Evolutionary conservation across 306 rosid species (phyloP).

Genomic region (Biancaea sappan): DNA sequence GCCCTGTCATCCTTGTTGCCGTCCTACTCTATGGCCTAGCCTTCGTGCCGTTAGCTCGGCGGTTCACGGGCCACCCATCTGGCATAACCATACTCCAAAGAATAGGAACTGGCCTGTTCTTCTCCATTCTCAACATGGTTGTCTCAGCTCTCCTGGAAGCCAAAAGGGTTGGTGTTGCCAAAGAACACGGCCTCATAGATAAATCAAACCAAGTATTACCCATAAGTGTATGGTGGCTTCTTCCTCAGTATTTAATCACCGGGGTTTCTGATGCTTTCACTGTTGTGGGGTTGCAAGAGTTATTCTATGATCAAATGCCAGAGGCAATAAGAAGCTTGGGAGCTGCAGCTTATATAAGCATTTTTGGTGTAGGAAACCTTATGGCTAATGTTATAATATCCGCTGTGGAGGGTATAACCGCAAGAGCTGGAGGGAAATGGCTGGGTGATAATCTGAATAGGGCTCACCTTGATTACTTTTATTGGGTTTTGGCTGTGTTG

Average conservation of each 20-base stretch:
- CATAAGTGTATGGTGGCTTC: slow-evolving; percentile 71
- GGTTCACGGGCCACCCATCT: slow-evolving; percentile 41
- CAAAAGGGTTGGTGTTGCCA: slow-evolving; percentile 44
- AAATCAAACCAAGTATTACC: slow-evolving; percentile 46
- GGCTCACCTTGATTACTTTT: slow-evolving; percentile 66
- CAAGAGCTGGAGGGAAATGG: slow-evolving; percentile 53
- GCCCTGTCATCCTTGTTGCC: slow-evolving; percentile 44
- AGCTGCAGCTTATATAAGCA: slow-evolving; percentile 67
- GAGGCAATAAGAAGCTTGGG: slow-evolving; percentile 63
- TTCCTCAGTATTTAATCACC: slow-evolving; percentile 64
- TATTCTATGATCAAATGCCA: slow-evolving; percentile 80
- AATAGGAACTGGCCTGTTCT: slow-evolving; percentile 48
- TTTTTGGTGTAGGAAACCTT: slow-evolving; percentile 62
- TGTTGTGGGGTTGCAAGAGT: slow-evolving; percentile 59
- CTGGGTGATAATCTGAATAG: slow-evolving; percentile 58
- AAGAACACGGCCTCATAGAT: slow-evolving; percentile 37
- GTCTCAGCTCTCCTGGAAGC: slow-evolving; percentile 50
- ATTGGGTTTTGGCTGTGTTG: slow-evolving; percentile 60
- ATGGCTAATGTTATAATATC: slow-evolving; percentile 43
- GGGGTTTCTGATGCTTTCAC: slow-evolving; percentile 59
- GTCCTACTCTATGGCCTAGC: slow-evolving; percentile 59
- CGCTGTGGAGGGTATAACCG: slow-evolving; percentile 45
- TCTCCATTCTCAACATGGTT: slow-evolving; percentile 50
- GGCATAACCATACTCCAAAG: slow-evolving; percentile 58
- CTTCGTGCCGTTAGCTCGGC: slow-evolving; percentile 45